These are phyloP conservation scores for Fusarium sp. DNA, from an alignment of 2,329 filamentous ascomycete species.

Conservation along the genomic window DNA sequence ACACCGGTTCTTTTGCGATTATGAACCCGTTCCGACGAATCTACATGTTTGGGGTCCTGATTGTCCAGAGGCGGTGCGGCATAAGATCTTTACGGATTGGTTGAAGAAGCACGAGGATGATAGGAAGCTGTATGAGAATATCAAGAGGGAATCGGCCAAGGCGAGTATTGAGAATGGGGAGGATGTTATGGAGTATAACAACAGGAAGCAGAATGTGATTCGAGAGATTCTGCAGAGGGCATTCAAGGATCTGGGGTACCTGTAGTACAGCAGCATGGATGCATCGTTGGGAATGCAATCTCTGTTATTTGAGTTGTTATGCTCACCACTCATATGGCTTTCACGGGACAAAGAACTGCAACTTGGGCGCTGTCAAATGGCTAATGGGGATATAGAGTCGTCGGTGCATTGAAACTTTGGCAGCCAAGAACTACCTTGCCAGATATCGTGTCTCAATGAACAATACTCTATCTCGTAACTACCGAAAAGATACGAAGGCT, in stretches of 20 bases:
- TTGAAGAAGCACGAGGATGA: slow-evolving; percentile 55
- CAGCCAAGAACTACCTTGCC: too few relatives aligned
- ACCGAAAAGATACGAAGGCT: too few relatives aligned
- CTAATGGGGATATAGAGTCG: too few relatives aligned
- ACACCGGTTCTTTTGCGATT: slow-evolving; percentile 60
- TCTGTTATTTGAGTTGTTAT: too few relatives aligned
- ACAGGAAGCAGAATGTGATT: slow-evolving; percentile 57
- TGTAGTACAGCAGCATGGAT: not conserved
- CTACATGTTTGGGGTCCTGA: slow-evolving; percentile 62
- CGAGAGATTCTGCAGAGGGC: slow-evolving; percentile 53
- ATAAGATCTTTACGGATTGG: slow-evolving; percentile 61
- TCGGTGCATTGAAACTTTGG: too few relatives aligned
- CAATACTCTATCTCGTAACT: too few relatives aligned
- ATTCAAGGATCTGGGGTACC: slow-evolving; percentile 43
- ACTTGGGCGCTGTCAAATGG: too few relatives aligned
- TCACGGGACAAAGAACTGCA: too few relatives aligned
- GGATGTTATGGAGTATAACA: slow-evolving; percentile 55
- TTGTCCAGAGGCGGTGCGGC: slow-evolving; percentile 57
- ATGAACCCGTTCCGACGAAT: slow-evolving; percentile 56
- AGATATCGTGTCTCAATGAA: too few relatives aligned
- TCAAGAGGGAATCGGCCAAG: slow-evolving; percentile 1
- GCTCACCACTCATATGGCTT: too few relatives aligned
- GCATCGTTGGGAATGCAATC: too few relatives aligned
- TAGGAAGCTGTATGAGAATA: slow-evolving; percentile 51
- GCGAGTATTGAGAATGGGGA: slow-evolving; percentile 40